A percentile compares a stretch with the other conserved stretches of the same genome.
Evolutionary conservation across 805 yeast genomes (phyloP).

Genomic region (Kregervanrija delftensis): DNA sequence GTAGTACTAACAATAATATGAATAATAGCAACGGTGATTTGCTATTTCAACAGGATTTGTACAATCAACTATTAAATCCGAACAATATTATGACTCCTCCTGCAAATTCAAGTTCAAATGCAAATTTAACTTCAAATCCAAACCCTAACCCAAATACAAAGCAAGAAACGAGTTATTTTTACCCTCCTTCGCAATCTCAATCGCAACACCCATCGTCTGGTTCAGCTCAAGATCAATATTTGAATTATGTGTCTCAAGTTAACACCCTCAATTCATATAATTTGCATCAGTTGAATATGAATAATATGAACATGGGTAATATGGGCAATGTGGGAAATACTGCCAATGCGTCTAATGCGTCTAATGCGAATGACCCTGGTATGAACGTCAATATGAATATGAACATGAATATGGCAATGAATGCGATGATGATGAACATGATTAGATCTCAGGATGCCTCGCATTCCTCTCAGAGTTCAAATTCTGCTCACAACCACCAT

Average conservation of each 20-base stretch:
- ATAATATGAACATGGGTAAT: not conserved
- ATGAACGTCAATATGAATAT: slow-evolving; percentile 1
- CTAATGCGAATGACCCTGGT: not conserved
- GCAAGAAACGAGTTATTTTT: too few relatives aligned
- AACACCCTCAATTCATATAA: slow-evolving; percentile 1
- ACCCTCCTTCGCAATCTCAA: too few relatives aligned
- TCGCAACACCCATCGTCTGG: too few relatives aligned
- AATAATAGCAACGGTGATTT: not conserved
- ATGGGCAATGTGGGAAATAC: not conserved
- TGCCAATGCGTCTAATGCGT: not conserved
- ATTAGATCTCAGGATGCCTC: too few relatives aligned
- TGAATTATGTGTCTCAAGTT: not conserved
- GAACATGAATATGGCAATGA: slow-evolving; percentile 2
- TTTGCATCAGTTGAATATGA: not conserved
- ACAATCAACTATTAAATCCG: slow-evolving; percentile 3
- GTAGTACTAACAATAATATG: not conserved
- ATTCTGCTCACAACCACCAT: not conserved
- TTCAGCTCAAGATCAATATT: not conserved
- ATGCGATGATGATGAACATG: not conserved
- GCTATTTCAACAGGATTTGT: not conserved
- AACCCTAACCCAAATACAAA: not conserved
- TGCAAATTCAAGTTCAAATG: slow-evolving; percentile 1
- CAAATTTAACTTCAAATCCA: not conserved
- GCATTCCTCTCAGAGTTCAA: too few relatives aligned
- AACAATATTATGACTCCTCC: slow-evolving; percentile 1